Evolutionary conservation across 2,329 filamentous ascomycete genomes (phyloP), one percentile per base, ranked within the genome.

Genomic region (Colletotrichum ledebouriae): DNA sequence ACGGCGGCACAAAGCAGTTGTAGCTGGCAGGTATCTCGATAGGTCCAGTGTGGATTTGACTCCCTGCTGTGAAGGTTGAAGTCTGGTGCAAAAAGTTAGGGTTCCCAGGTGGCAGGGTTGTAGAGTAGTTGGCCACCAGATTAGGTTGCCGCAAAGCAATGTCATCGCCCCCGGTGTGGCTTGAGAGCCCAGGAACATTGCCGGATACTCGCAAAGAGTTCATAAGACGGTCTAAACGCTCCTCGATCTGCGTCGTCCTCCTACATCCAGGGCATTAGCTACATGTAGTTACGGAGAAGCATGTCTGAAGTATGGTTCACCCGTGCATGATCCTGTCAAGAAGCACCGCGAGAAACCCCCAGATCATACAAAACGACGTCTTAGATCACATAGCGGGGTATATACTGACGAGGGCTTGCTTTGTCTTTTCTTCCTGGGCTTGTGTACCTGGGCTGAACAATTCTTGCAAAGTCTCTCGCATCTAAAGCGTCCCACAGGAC

Each of bases 361-460:
- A 29, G 25, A 6, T 29, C 25, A 29, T 29, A 29, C 25, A 6
- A 29, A 29, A 29, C 4, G 25, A 29, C 25, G 4, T 29, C 4
- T 29, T 5, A 6, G 25, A 6, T 29, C 6, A 15, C 12, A 44
- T 7, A 44, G 12, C 42, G 15, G 42, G 17, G 46, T 49, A n/a
- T 11, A 7, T 20, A 80, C 84, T 79, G 76, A 86, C 84, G 84
- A 86, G 37, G 83, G 82, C 67, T 83, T 85, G 39, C 76, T 77
- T 37, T 83, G 81, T 71, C 85, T 78, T 77, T 86, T 86, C 75
- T 86, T 86, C 34, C 85, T 79, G 3, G 83, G 83, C 25, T 79
- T 80, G 71, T 84, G 84, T 29, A 85, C 74, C 71, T 86, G 84
- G 11, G 76, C 77, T 0, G 78, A 75, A 67, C 85, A 86, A 39